Base-by-base conservation (phyloP, 495 filamentous ascomycete genomes). In the Penicillium longicatenatum region DNA sequence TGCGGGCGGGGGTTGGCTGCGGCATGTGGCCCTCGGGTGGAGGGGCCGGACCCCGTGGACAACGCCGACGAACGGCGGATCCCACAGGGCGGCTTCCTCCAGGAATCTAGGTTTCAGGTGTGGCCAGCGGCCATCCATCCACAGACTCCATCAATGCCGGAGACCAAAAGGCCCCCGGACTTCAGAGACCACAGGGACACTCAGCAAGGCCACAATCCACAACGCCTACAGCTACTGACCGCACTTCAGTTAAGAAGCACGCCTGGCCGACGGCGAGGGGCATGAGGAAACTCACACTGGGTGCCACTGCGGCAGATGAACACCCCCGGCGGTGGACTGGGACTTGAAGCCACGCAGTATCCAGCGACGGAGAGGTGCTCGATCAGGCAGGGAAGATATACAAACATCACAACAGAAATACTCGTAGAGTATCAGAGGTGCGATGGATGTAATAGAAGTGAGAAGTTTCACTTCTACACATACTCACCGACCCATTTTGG, bases 111-210 rank as follows among this genome's bases (percentile, higher is more conserved):
- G 17, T 52, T 44, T n/a, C 54, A 77, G 61, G 57, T 56, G 10
- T 82, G 64, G 72, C 76, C 70, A 78, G 52, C 62, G 70, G 77
- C 74, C 76, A 83, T 64, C 52, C 61, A 75, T 77, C 77, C 76
- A 83, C 78, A 81, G 71, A 82, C 73, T 72, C 76, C 78, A 72
- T 54, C 76, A 37, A 57, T 54, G 63, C 72, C 62, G 54, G 59
- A 53, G 33, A 41, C 55, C 35, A 52, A 21, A 16, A 19, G 54
- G 60, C 49, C 47, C 53, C 58, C 46, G 58, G 69, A 51, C 70
- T 66, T 61, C 61, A 26, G 42, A 57, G 20, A 45, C 62, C 55
- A 5, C 16, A 11, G 35, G 2, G 35, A n/a, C 11, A 12, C 31
- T 26, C 24, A 26, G 24, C 24, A 26, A 26, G 24, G 24, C 24